Evolutionary conservation across 2,329 filamentous ascomycete genomes (phyloP).

Genomic region (Blumeria hordei): DNA sequence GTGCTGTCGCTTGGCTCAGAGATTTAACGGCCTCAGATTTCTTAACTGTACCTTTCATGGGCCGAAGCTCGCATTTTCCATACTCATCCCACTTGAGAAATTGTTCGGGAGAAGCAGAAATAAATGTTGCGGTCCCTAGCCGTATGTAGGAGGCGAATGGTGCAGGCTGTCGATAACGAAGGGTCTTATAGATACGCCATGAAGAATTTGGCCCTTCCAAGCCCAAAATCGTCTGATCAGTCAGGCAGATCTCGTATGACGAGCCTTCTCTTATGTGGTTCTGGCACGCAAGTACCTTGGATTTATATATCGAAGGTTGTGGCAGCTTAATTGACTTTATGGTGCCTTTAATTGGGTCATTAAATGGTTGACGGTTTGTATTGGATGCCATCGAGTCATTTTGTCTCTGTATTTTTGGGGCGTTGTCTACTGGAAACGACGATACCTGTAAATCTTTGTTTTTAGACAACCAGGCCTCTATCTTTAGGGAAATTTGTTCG

Average conservation of each 20-base stretch:
- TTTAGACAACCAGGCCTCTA: neutral
- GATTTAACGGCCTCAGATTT: constrained; percentile 43
- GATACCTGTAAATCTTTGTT: neutral
- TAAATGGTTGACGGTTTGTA: neutral
- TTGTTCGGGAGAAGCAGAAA: constrained; percentile 71
- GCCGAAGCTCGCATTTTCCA: constrained; percentile 54
- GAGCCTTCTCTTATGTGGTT: constrained; percentile 16
- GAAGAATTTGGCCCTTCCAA: constrained; percentile 4
- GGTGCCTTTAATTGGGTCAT: neutral
- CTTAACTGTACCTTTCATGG: constrained; percentile 91
- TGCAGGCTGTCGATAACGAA: constrained; percentile 13
- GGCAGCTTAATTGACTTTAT: constrained; percentile 9
- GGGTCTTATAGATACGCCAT: constrained; percentile 14
- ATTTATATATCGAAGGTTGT: constrained; percentile 12
- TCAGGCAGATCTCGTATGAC: constrained; percentile 20
- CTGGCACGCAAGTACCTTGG: constrained; percentile 16
- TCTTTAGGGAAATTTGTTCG: neutral
- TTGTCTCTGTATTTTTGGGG: neutral
- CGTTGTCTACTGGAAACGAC: neutral
- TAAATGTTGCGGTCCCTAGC: constrained; percentile 42
- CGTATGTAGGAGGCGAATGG: constrained; percentile 53
- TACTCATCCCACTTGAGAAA: constrained; percentile 46
- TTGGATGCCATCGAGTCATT: neutral
- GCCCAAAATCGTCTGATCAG: constrained; percentile 13
- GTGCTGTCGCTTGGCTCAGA: constrained; percentile 42